These are phyloP conservation scores for Colletotrichum sp. DNA, from an alignment of 2,329 filamentous ascomycete genomes.

Conservation along the genomic window DNA sequence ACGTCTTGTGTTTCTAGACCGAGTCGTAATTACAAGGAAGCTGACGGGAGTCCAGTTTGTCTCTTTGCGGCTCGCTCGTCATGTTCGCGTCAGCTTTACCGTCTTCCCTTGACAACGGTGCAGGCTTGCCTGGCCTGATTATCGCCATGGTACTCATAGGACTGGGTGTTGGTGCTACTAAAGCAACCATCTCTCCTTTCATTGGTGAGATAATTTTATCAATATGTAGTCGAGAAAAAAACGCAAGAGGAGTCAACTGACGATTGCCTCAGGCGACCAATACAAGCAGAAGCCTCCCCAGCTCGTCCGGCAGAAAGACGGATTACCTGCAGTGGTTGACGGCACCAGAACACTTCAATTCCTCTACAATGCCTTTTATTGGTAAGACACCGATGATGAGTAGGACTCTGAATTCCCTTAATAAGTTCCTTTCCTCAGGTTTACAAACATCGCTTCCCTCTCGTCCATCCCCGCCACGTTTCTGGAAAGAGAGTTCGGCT, in stretches of 20 bases:
- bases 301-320: conserved; percentile 17
- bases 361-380: conserved; percentile 70
- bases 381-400: not conserved
- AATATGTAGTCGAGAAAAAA: not conserved
- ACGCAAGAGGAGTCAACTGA: not conserved
- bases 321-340: conserved; percentile 56
- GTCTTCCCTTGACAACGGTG: conserved; percentile 50
- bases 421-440: conserved; percentile 30
- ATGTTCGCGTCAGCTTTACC: conserved; percentile 61
- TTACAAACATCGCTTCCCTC: conserved; percentile 68
- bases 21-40: too few species aligned
- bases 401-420: not conserved
- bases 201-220: conserved; percentile 28
- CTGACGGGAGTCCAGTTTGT: conserved; percentile 39
- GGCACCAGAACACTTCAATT: conserved; percentile 60
- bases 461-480: conserved; percentile 65
- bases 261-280: conserved; percentile 50
- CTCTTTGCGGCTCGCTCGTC: conserved; percentile 58
- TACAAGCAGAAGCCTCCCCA: conserved; percentile 55
- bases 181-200: conserved; percentile 50
- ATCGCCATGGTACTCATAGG: conserved; percentile 62
- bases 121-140: conserved; percentile 60
- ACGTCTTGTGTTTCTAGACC: conserved; percentile 14
- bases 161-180: conserved; percentile 64
- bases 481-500: conserved; percentile 64